Conservation (phyloP, 495 filamentous ascomycete genomes). For the Letharia lupina region DNA sequence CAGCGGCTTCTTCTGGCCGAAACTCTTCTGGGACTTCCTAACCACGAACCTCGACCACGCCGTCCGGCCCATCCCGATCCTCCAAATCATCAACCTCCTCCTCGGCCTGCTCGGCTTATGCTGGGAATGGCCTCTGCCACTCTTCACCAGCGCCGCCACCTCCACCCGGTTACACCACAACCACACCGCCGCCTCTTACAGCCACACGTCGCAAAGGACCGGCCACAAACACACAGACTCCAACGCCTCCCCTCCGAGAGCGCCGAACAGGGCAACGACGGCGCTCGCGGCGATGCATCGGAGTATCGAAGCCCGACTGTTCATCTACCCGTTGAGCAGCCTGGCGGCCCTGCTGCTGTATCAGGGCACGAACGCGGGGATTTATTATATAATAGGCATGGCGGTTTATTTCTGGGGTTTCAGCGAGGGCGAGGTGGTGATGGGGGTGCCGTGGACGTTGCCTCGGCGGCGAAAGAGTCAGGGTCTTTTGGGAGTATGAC, state of each 20-base stretch:
- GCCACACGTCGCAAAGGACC: neutral
- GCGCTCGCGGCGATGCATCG: constrained; percentile 54
- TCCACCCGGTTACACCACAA: neutral
- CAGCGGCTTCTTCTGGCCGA: constrained; percentile 94
- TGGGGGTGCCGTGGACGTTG: constrained; percentile 50
- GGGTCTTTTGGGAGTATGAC: constrained; percentile 11
- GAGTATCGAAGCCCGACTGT: constrained; percentile 76
- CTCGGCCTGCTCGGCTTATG: constrained; percentile 71
- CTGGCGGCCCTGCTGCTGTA: constrained; percentile 72
- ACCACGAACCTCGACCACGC: constrained; percentile 83
- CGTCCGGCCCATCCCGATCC: constrained; percentile 77
- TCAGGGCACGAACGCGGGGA: constrained; percentile 81
- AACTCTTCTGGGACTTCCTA: constrained; percentile 96
- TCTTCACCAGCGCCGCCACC: constrained; percentile 37
- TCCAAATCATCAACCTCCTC: constrained; percentile 94
- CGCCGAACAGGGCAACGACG: neutral
- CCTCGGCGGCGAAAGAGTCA: constrained; percentile 34
- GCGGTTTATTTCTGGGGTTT: constrained; percentile 94
- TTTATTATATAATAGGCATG: constrained; percentile 87
- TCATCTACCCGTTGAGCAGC: constrained; percentile 74
- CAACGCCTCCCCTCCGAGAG: neutral
- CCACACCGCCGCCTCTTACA: neutral
- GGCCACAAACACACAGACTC: neutral
- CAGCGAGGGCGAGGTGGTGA: constrained; percentile 88
- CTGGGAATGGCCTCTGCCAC: constrained; percentile 82